A percentile compares a stretch with the other conserved stretches of the same genome.
phyloP scores from a whole-genome alignment of 2,329 filamentous ascomycete genomes.

The Fusarium sp. region DNA sequence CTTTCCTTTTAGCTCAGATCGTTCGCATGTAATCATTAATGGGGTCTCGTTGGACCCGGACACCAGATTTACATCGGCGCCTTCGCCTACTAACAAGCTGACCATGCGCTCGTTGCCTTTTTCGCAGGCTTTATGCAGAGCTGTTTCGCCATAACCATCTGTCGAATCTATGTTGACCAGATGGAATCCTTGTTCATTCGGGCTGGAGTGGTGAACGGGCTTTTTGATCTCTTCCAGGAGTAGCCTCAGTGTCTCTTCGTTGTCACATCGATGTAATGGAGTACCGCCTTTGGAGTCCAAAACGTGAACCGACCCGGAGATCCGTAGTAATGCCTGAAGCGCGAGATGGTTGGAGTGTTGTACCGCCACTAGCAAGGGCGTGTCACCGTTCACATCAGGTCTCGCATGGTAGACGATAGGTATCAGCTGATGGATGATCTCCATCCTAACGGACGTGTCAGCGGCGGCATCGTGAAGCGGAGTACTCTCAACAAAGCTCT shows the following conservation, averaged over 20 bases:
- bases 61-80: conserved; percentile 1
- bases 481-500: not conserved
- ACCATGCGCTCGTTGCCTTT: conserved; percentile 7
- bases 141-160: conserved; percentile 9
- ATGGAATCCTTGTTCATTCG: not conserved
- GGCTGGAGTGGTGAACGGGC: not conserved
- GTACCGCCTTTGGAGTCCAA: conserved; percentile 1
- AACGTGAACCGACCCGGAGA: conserved; percentile 1
- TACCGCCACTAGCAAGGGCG: conserved; percentile 8
- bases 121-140: conserved; percentile 13
- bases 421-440: conserved; percentile 10
- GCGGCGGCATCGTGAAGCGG: conserved; percentile 6
- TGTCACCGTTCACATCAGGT: conserved; percentile 1
- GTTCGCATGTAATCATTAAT: conserved; percentile 4
- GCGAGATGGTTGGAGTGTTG: conserved; percentile 10
- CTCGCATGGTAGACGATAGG: not conserved
- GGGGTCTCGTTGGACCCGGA: conserved; percentile 1
- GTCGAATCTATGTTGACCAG: conserved; percentile 1
- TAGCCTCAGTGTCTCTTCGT: not conserved
- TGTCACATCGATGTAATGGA: conserved; percentile 9
- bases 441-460: not conserved
- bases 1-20: not conserved
- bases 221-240: conserved; percentile 17
- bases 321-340: not conserved
- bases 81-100: conserved; percentile 6